A percentile compares a stretch with the other conserved stretches of the same genome.
Conservation (phyloP, 306 rosid species). For the Glycine latifolia region DNA sequence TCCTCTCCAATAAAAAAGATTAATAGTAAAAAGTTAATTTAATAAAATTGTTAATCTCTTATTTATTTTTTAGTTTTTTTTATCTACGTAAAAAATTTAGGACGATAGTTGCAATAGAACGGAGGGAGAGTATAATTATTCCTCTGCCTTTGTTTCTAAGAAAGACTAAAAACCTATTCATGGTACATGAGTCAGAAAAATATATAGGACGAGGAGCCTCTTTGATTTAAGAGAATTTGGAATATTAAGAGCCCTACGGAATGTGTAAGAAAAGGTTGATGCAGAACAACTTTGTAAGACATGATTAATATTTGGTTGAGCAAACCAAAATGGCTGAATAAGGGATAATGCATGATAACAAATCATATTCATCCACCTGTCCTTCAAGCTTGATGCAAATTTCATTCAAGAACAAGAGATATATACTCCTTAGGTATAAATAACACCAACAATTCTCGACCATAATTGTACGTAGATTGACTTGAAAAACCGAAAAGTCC, state of each 20-base stretch:
- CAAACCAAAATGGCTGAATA: conserved; percentile 31
- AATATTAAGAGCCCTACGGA: background rate
- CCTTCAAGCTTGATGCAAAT: background rate
- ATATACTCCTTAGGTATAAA: background rate
- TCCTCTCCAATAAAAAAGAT: no score
- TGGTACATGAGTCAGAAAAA: background rate
- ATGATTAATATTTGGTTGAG: conserved; percentile 40
- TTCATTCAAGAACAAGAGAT: background rate
- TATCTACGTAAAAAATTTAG: no score
- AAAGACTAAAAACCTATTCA: background rate
- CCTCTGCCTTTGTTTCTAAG: background rate
- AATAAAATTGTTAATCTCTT: no score
- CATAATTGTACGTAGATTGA: conserved; percentile 28
- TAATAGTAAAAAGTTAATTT: no score
- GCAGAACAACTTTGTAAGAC: background rate
- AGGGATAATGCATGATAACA: background rate
- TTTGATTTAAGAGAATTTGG: conserved; percentile 14
- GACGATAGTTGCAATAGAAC: no score
- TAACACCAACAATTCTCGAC: conserved; percentile 39
- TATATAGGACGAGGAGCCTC: background rate
- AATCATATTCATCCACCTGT: conserved; percentile 6
- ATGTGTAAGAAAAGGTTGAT: conserved; percentile 11
- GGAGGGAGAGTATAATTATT: background rate
- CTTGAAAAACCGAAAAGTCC: conserved; percentile 30
- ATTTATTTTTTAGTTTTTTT: no score